Evolutionary conservation across 2,329 filamentous ascomycete genomes (phyloP), one percentile per base, ranked within the genome.

Genomic region (Beauveria pseudobassiana): DNA sequence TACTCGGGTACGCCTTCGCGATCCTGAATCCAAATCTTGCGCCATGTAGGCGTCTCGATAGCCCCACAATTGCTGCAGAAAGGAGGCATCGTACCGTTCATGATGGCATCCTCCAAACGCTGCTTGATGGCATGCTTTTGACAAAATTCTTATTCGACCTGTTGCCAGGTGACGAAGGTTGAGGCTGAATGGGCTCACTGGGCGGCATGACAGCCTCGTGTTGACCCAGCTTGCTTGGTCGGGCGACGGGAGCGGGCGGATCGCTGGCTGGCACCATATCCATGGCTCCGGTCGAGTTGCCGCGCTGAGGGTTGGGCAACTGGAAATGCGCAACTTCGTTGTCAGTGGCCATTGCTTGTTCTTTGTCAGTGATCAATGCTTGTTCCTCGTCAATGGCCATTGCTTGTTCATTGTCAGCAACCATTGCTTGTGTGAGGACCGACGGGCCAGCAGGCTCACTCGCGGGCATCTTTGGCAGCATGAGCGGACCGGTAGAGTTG

Each of bases 1-100:
- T 87, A 84, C 3, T 83, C 81, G 0, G 91, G 91, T 38, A 82
- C 81, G 1, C 91, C 92, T 18, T 84, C 78, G 51, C 87, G 81
- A 8, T 90, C 81, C 69, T 91, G 91, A n/a, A 87, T 86, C 82
- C 89, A 97, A 14, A 95, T 91, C 70, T 93, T 95, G 63, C 95
- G 87, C 95, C 95, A 99, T 0, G 93, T 97, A 0, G 93, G 91
- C 0, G 95, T 99, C 69, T 98, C 90, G 62, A 99, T 96, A 7
- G 92, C 90, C 6, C 95, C 95, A 69, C 95, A 99, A 69, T 98
- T 96, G 65, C 85, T 85, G 73, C 95, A 99, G 70, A 88, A 98
- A 1, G 89, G 88, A 0, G 95, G 95, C 80, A 93, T 88, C 66
- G 92, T 84, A 5, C 95, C 95, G 60, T 86, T 85, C n/a, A 82